Base-by-base conservation (phyloP, 345 rosid genomes). In the Boechera retrofracta region DNA sequence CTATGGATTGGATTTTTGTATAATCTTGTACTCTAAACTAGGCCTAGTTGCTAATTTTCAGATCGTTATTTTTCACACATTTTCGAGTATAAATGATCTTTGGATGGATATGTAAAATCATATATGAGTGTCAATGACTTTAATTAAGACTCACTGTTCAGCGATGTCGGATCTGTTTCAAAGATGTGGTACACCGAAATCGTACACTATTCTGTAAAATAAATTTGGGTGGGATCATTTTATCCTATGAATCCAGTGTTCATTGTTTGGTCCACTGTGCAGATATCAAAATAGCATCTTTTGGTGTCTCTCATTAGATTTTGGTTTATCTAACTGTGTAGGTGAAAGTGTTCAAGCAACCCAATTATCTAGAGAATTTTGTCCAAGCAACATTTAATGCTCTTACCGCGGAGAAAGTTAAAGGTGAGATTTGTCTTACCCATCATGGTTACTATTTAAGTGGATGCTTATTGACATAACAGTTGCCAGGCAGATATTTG, bases 361-460 rank as follows among this genome's bases (percentile, higher is more conserved):
- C 95, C 44, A 83, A 91, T 87, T 96, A 93, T 82, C 76, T 93
- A 59, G 79, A 89, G 26, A 96, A 92, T 74, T 92, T 95, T 82
- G 98, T 95, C 45, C 97, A 95, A 70, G 74, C 97, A 48, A 89
- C 99, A 48, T 92, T 95, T 78, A 83, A 88, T 87, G 98, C 99
- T 54, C 89, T 95, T 58, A 73, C 89, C 2, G 63, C 86, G 5
- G 84, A 87, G 77, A 91, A 95, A 79, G 89, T 95, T 68, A 91
- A 80, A 89, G 97, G 99, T 96, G 77, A 9, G 35, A 42, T 53
- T 60, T 59, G 0, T 61, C 7, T 51, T 57, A 6, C 32, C 5
- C 53, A 44, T 45, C 42, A 16, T 63, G 13, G 29, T 77, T 71
- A 53, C 7, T 64, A 2, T 57, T 60, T 18, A 24, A 16, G 72